phyloP scores from a whole-genome alignment of 1,139 yeast species.

The Lodderomyces metapsilosis region DNA sequence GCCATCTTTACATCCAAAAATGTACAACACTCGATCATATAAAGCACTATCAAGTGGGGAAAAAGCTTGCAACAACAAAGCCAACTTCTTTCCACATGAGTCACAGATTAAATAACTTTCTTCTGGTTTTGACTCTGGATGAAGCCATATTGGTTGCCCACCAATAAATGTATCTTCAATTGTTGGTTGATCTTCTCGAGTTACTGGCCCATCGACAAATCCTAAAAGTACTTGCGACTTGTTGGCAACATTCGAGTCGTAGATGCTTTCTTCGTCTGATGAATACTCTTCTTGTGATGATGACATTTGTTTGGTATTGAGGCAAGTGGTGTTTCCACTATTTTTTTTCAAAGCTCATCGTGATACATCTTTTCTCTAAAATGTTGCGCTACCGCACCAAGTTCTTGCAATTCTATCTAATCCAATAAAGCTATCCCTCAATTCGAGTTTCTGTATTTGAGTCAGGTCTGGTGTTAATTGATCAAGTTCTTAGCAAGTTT shows the following conservation, averaged over 20 bases:
- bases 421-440: no score
- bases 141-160: conserved; percentile 64
- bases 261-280: conserved; percentile 35
- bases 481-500: no score
- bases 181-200: conserved; percentile 47
- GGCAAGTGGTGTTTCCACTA: conserved; percentile 11
- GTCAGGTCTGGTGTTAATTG: no score
- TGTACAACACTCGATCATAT: conserved; percentile 79
- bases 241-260: conserved; percentile 10
- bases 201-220: conserved; percentile 55
- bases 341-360: conserved; percentile 1
- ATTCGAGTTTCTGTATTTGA: no score
- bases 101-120: conserved; percentile 56
- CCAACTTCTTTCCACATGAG: conserved; percentile 60
- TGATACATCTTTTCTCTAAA: not conserved
- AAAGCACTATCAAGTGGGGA: conserved; percentile 71
- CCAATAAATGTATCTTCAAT: conserved; percentile 80
- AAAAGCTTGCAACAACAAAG: conserved; percentile 72
- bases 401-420: no score
- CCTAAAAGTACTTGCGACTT: conserved; percentile 52
- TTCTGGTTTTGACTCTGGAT: conserved; percentile 55
- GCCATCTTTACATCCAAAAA: conserved; percentile 69
- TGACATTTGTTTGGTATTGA: conserved; percentile 9
- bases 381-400: not conserved
- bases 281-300: conserved; percentile 41